These are phyloP conservation scores for Oryza officinalis DNA, from an alignment of 176 grass and related monocot species.

Conservation along the genomic window DNA sequence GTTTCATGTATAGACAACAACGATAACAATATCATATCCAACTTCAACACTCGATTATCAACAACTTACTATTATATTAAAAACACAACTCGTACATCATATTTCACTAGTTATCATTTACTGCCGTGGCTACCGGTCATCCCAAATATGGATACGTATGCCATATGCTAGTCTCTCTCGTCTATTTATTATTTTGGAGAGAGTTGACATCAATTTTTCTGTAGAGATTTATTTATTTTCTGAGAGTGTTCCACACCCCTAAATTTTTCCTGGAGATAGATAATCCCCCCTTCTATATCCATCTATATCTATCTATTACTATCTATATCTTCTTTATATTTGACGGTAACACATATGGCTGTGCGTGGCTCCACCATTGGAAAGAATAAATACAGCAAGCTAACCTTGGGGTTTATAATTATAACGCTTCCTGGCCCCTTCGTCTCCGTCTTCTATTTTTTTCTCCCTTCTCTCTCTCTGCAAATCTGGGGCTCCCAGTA, in stretches of 20 bases:
- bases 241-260: too few species aligned
- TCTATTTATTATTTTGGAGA: not conserved
- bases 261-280: not conserved
- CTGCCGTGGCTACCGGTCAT: too few species aligned
- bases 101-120: too few species aligned
- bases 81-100: too few species aligned
- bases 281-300: not conserved
- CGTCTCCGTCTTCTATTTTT: not conserved
- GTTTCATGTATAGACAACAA: not conserved
- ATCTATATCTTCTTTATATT: conserved; percentile 47
- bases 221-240: not conserved
- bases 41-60: not conserved
- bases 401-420: conserved; percentile 47
- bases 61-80: not conserved
- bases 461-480: conserved; percentile 14
- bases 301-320: conserved; percentile 19
- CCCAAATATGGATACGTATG: too few species aligned
- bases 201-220: too few species aligned
- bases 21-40: not conserved
- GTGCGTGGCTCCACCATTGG: not conserved
- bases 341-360: conserved; percentile 56
- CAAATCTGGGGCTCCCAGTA: not conserved
- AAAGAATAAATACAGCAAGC: not conserved
- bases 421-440: not conserved
- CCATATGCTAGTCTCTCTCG: not conserved